Conservation (phyloP, 2,329 filamentous ascomycete species). For the Cladosporium sp. region DNA sequence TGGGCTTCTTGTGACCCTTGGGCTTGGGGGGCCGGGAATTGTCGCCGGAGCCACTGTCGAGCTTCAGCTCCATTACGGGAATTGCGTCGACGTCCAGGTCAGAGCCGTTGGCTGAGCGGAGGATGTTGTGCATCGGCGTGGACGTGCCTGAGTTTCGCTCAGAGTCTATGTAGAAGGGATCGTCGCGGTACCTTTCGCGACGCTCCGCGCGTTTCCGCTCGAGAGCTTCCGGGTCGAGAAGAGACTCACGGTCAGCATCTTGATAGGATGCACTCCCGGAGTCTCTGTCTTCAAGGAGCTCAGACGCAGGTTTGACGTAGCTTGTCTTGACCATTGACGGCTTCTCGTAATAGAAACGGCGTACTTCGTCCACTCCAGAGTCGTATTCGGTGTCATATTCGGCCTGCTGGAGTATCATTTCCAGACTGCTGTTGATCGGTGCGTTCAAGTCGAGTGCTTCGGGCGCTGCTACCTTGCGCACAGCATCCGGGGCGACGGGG, state of each 20-base stretch:
- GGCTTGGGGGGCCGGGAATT: constrained; percentile 7
- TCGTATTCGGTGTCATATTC: constrained; percentile 39
- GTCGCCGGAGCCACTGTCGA: constrained; percentile 41
- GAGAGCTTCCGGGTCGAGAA: constrained; percentile 65
- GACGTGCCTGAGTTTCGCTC: constrained; percentile 51
- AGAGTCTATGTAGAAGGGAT: constrained; percentile 83
- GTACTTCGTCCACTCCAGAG: constrained; percentile 39
- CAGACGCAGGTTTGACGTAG: constrained; percentile 33
- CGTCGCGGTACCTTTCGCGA: constrained; percentile 76
- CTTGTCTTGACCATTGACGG: constrained; percentile 20
- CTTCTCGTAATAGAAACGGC: constrained; percentile 41
- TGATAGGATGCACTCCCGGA: constrained; percentile 32
- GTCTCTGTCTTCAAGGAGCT: constrained; percentile 36
- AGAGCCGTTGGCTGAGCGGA: constrained; percentile 59
- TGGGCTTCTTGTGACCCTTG: constrained; percentile 21
- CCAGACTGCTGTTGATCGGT: constrained; percentile 71
- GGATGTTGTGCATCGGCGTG: constrained; percentile 74
- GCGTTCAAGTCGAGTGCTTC: constrained; percentile 70
- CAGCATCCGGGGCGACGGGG: constrained; percentile 75
- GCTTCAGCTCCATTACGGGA: constrained; percentile 86
- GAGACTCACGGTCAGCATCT: constrained; percentile 40
- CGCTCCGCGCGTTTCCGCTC: constrained; percentile 71
- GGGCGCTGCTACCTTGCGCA: constrained; percentile 78
- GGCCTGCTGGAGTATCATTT: constrained; percentile 54
- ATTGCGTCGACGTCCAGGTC: constrained; percentile 90